Conservation (phyloP, 768 basidiomycete species). For the Leucocoprinus leucothites region DNA sequence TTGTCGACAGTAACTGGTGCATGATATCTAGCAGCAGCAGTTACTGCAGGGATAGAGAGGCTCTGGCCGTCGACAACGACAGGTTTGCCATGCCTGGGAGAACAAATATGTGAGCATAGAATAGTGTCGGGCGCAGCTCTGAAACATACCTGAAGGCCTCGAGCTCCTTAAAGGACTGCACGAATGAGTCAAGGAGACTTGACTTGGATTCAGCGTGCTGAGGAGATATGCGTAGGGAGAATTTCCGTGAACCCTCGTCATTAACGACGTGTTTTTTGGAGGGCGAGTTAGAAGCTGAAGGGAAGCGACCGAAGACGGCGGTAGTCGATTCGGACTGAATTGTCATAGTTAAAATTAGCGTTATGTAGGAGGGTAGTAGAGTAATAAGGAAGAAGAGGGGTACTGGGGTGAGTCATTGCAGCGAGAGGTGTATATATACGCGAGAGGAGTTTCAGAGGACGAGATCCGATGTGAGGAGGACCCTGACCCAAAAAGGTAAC, state of each 20-base stretch:
- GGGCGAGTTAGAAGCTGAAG: background rate
- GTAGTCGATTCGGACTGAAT: slow-evolving; percentile 7
- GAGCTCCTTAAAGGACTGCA: slow-evolving; percentile 59
- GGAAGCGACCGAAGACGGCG: background rate
- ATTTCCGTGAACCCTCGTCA: background rate
- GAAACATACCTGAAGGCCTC: slow-evolving; percentile 56
- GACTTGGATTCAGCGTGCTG: slow-evolving; percentile 18
- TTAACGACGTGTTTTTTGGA: background rate
- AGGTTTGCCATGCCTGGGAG: slow-evolving; percentile 53
- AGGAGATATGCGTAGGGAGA: background rate
- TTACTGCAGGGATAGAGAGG: slow-evolving; percentile 73
- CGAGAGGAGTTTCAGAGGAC: slow-evolving; percentile 6
- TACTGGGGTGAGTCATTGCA: background rate
- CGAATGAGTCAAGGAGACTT: slow-evolving; percentile 51
- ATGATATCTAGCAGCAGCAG: slow-evolving; percentile 69
- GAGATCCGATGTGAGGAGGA: slow-evolving; percentile 10
- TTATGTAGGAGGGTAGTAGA: background rate
- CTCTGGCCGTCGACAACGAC: slow-evolving; percentile 67
- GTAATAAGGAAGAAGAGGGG: slow-evolving; percentile 2
- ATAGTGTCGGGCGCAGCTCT: background rate
- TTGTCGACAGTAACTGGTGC: slow-evolving; percentile 49
- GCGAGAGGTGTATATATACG: slow-evolving; percentile 9
- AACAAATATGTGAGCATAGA: slow-evolving; percentile 5
- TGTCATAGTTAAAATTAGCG: slow-evolving; percentile 1
- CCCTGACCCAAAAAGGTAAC: background rate